phyloP scores from a whole-genome alignment of 2,329 filamentous ascomycete species.

The Reticulascus tulasneorum region DNA sequence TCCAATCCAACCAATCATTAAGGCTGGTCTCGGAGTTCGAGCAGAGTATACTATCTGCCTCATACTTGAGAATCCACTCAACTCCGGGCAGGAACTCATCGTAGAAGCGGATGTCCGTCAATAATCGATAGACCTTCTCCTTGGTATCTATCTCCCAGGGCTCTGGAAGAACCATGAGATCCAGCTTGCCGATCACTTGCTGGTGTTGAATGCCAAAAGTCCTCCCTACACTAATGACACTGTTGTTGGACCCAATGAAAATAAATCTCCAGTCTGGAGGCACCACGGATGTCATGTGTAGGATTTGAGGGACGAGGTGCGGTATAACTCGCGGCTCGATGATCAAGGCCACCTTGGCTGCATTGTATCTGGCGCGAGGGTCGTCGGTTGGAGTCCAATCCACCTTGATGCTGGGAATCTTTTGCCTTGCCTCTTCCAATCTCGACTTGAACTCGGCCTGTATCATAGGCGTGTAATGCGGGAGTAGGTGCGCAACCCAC shows the following conservation, averaged over 20 bases:
- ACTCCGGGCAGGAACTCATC: slow-evolving; percentile 44
- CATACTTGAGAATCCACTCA: slow-evolving; percentile 52
- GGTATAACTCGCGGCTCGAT: slow-evolving; percentile 45
- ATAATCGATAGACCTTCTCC: slow-evolving; percentile 43
- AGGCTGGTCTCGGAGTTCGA: slow-evolving; percentile 48
- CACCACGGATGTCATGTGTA: slow-evolving; percentile 50
- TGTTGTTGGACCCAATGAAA: slow-evolving; percentile 47
- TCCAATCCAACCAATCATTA: slow-evolving; percentile 51
- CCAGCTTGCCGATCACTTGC: slow-evolving; percentile 46
- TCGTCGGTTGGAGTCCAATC: slow-evolving; percentile 30
- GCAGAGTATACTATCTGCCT: slow-evolving; percentile 53
- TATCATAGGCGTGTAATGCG: slow-evolving; percentile 39
- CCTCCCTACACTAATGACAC: slow-evolving; percentile 39
- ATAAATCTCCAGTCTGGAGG: slow-evolving; percentile 55
- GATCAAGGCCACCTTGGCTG: slow-evolving; percentile 48
- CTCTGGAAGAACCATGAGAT: slow-evolving; percentile 43
- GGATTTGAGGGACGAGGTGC: slow-evolving; percentile 44
- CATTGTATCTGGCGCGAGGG: slow-evolving; percentile 36
- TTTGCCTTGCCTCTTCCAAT: slow-evolving; percentile 35
- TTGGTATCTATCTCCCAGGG: slow-evolving; percentile 43
- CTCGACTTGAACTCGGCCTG: slow-evolving; percentile 31
- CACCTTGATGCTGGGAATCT: slow-evolving; percentile 34
- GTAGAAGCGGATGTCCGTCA: slow-evolving; percentile 51
- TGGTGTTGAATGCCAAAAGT: slow-evolving; percentile 45
- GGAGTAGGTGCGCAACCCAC: slow-evolving; percentile 40